These are phyloP conservation scores for Phytophthora tubulina DNA, from an alignment of 352 stramenopile genomes.

Conservation along the genomic window DNA sequence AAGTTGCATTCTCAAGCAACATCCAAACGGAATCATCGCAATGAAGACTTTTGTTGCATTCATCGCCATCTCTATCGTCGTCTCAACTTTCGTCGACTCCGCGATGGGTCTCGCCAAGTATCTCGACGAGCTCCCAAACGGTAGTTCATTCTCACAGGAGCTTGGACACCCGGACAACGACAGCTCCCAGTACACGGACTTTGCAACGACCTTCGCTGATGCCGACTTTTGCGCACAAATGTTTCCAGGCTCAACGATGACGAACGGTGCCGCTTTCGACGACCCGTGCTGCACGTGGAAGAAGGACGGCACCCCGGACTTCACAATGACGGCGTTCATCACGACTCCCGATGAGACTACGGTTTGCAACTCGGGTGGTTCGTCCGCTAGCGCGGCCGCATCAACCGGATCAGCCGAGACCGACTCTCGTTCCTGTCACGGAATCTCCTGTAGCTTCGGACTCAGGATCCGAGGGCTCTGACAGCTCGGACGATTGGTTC, in stretches of 20 bases:
- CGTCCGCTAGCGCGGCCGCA: neutral
- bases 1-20: too few relatives aligned
- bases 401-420: neutral
- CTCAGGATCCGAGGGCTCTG: neutral
- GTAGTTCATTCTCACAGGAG: slow-evolving; percentile 41
- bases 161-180: slow-evolving; percentile 43
- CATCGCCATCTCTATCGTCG: neutral
- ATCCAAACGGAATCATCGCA: too few relatives aligned
- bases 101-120: slow-evolving; percentile 10
- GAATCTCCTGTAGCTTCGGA: neutral
- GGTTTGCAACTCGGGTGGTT: slow-evolving; percentile 20
- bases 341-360: slow-evolving; percentile 27
- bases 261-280: slow-evolving; percentile 54
- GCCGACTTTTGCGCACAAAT: slow-evolving; percentile 22
- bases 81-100: neutral
- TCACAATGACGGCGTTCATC: slow-evolving; percentile 45
- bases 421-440: neutral
- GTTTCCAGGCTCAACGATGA: slow-evolving; percentile 25
- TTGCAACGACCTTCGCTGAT: slow-evolving; percentile 38
- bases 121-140: slow-evolving; percentile 48
- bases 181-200: slow-evolving; percentile 44
- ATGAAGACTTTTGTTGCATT: too few relatives aligned
- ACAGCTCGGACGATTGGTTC: neutral
- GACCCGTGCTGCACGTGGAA: slow-evolving; percentile 67
- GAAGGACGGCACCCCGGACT: slow-evolving; percentile 44